phyloP scores from a whole-genome alignment of 208 protist species.

The Naegleria lovaniensis region DNA sequence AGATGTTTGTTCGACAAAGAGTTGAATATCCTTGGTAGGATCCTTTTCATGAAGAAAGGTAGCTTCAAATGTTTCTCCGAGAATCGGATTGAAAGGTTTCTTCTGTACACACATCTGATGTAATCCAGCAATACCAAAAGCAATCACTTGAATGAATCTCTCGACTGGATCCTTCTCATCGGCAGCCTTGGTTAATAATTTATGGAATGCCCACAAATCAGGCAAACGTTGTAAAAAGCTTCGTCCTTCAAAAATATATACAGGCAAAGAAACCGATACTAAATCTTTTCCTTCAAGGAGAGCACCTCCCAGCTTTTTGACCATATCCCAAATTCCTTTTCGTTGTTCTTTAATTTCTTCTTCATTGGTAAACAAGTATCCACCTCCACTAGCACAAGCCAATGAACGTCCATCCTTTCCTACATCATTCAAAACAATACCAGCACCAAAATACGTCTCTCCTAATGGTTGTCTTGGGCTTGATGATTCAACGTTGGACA shows the following conservation, averaged over 20 bases:
- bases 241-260: conserved; percentile 39
- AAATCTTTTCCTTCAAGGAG: conserved; percentile 44
- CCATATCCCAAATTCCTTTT: conserved; percentile 34
- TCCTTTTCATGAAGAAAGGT: conserved; percentile 22
- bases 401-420: not conserved
- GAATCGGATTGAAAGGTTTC: conserved; percentile 48
- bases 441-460: not conserved
- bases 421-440: not conserved
- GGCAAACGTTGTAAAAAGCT: conserved; percentile 38
- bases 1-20: conserved; percentile 40
- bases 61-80: conserved; percentile 46
- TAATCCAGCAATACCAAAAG: conserved; percentile 39
- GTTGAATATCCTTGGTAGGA: conserved; percentile 26
- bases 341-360: conserved; percentile 22
- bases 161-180: conserved; percentile 32
- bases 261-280: conserved; percentile 41
- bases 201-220: conserved; percentile 32
- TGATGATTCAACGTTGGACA: no score
- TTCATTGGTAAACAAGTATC: conserved; percentile 21
- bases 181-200: conserved; percentile 23
- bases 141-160: conserved; percentile 31
- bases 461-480: not conserved
- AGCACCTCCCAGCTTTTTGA: conserved; percentile 33
- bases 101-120: conserved; percentile 27
- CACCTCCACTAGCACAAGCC: not conserved